Evolutionary conservation across 805 yeast species (phyloP), one percentile per base, ranked within the genome.

Genomic region (Lipomyces starkeyi): DNA sequence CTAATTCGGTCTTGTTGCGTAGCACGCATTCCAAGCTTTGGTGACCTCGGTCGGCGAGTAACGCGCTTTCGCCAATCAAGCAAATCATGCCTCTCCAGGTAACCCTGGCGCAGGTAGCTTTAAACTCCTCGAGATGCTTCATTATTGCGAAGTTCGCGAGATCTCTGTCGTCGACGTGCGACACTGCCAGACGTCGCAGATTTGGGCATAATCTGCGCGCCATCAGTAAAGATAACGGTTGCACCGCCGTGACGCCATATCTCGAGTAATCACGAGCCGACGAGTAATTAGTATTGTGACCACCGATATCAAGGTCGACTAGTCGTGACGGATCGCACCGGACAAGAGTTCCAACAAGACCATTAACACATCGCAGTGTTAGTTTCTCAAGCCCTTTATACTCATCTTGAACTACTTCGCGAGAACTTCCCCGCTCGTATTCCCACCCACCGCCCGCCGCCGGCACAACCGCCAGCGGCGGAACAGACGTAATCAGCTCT

Each of bases 81-180:
- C 49, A 17, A n/a, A 43, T 17, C 49, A 43, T n/a, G 3, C 49
- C 49, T 43, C 49, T 43, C 49, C 49, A 43, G 14, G 22, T 43
- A 17, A 43, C 49, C 14, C 49, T 43, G 22, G 49, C 49, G 22
- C 49, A 43, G 20, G 49, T 43, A 9, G 49, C 49, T 43, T 43
- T 43, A 43, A 43, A 43, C 14, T n/a, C 49, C 49, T 17, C 49
- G 22, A 43, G 49, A n/a, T 43, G 49, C 11, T 17, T n/a, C 49
- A 43, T 43, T 3, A 8, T 43, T n/a, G 49, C 20, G 22, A 43
- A 43, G 49, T 43, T 43, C 22, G 49, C 49, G 22, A 43, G 49
- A 43, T 43, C 49, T n/a, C 22, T n/a, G 49, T 43, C 49, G 49
- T 43, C 49, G 22, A 43, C 49, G 20, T 43, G 49, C 22, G 49